Evolutionary conservation across 345 rosid species (phyloP), one percentile per base, ranked within the genome.

Genomic region (Psidium guajava): DNA sequence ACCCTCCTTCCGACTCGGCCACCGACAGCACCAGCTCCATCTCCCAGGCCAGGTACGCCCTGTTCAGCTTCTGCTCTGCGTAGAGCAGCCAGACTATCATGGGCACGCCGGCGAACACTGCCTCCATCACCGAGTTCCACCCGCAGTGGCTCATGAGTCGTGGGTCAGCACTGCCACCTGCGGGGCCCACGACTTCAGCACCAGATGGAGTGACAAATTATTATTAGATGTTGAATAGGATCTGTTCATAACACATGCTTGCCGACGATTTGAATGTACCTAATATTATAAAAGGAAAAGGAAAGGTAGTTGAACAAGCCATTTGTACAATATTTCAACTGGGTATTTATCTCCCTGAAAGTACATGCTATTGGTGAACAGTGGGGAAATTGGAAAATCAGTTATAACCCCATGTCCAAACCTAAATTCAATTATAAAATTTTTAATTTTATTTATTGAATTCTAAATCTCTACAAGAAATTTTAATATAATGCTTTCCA

Each of bases 41-140:
- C 18, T 58, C 86, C 84, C 61, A 51, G 53, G 81, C 88, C 74
- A 86, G 47, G 21, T 44, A 21, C 86, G 58, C 86, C 86, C 74
- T 86, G 75, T 56, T 86, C 82, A 83, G 64, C 80, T 40, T 74
- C n/a, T 69, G 84, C 82, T 55, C 88, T 9, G 92, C 87, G 64
- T 84, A 87, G 14, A 85, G 84, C 2, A 89, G 88, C 90, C 88
- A 84, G 1, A 84, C 87, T 50, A 89, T 2, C 87, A 87, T 77
- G 44, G 64, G 90, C 73, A 83, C 85, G 0, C 90, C 87, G 0
- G 88, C 89, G 28, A 61, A 40, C 2, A 91, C 81, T 6, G 92
- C 86, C 61, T 91, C 92, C 0, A 92, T 88, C 6, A 85, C 44
- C 5, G 93, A 91, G 86, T 90, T 92, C 93, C 93, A 92, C 4